Evolutionary conservation across 495 filamentous ascomycete genomes (phyloP).

Genomic region (Aspergillus panamensis): DNA sequence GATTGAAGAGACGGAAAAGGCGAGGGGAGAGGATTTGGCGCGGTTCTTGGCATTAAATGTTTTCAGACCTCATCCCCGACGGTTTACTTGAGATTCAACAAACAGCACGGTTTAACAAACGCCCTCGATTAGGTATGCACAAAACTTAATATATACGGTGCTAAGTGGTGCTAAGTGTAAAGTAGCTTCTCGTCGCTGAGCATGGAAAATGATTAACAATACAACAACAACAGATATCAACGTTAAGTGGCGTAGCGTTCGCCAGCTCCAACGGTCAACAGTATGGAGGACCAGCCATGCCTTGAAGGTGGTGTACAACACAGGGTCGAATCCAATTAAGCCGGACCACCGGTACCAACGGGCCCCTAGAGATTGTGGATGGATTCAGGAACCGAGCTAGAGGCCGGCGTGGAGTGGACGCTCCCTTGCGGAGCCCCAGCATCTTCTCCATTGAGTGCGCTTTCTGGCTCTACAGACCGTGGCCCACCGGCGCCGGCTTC

Average conservation of each 20-base stretch:
- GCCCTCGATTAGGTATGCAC: not conserved
- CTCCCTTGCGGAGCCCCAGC: conserved; percentile 28
- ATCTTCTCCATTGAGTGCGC: conserved; percentile 23
- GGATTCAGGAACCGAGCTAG: conserved; percentile 33
- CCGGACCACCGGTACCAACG: too few relatives aligned
- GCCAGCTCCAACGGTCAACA: not conserved
- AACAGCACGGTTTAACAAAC: not conserved
- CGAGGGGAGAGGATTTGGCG: not conserved
- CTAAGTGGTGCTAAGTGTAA: conserved; percentile 11
- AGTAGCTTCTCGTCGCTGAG: conserved; percentile 8
- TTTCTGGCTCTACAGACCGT: conserved; percentile 2
- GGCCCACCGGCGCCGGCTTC: conserved; percentile 9
- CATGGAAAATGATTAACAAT: not conserved
- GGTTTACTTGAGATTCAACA: not conserved
- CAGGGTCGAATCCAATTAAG: too few relatives aligned
- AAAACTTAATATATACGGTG: conserved; percentile 1
- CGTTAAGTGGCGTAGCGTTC: not conserved
- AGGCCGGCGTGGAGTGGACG: conserved; percentile 39
- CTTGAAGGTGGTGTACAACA: not conserved
- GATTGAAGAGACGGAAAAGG: not conserved
- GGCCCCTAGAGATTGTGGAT: conserved; percentile 17
- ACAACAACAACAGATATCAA: too few relatives aligned
- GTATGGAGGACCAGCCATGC: not conserved
- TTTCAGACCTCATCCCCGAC: not conserved
- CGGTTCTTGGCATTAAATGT: not conserved